Evolutionary conservation across 768 basidiomycete species (phyloP), one percentile per base, ranked within the genome.

Genomic region (Xanthoconium purpureum): DNA sequence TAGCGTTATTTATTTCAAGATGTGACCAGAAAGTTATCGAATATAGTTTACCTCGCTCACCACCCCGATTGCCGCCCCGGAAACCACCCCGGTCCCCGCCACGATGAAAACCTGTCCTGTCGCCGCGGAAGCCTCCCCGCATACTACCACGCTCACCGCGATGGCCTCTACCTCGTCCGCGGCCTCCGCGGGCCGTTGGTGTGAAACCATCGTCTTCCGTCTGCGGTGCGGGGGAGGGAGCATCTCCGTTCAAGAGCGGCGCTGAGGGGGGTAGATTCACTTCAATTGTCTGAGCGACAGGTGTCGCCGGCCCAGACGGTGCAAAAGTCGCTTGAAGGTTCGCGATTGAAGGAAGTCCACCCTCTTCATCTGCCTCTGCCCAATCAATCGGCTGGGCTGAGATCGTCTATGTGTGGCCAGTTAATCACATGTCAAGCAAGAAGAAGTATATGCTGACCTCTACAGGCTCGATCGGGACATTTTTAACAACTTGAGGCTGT

Each of bases 241-340:
- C 65, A 15, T 61, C 67, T 6, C 63, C 63, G 42, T 66, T 63
- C 44, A 53, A 11, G 29, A 58, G 59, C 11, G 61, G 63, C 20
- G 57, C 63, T 36, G 62, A 52, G 37, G 55, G 53, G 35, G 65
- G 65, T 28, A 60, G 50, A 66, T 74, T 56, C 59, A 67, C 62
- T 74, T 78, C 77, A 17, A 74, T 68, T 6, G 70, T 39, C 37
- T 67, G 73, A 10, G 69, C 59, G 12, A 71, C 66, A 28, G 89
- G 87, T 0, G 87, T 88, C n/a, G 78, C 82, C 30, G 85, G 80
- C 8, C 84, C 87, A 39, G 90, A 88, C 13, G 84, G 82, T 7
- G 85, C 87, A 64, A 92, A 91, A 60, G 82, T 83, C 44, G 87
- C 87, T 55, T 92, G 89, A 29, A 92, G 77, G 47, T 80, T 81